Conservation (phyloP, 1,139 yeast genomes). For the Yamadazyma diddensiae region DNA sequence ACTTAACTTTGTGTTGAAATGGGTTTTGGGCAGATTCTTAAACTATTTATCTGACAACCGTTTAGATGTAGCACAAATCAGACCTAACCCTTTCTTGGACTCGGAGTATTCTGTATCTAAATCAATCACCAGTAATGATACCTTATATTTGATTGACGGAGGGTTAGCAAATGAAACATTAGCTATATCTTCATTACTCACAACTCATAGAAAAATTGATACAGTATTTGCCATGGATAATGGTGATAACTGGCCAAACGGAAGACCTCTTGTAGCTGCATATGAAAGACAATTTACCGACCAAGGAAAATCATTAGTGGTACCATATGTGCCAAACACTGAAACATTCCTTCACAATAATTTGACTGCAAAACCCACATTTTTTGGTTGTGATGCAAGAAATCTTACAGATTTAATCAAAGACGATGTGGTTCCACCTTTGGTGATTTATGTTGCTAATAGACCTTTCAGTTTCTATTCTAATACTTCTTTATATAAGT, state of each 20-base stretch:
- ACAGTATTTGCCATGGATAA: conserved; percentile 38
- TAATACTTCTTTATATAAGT: conserved; percentile 35
- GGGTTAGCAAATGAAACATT: conserved; percentile 40
- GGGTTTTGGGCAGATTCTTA: conserved; percentile 44
- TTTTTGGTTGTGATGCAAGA: conserved; percentile 43
- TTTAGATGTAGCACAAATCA: conserved; percentile 39
- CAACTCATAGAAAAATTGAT: conserved; percentile 35
- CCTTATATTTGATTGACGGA: conserved; percentile 41
- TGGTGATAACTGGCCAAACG: conserved; percentile 41
- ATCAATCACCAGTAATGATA: conserved; percentile 27
- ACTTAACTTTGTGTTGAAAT: conserved; percentile 46
- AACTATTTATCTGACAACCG: conserved; percentile 37
- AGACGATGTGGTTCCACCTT: conserved; percentile 35
- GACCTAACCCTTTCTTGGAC: conserved; percentile 51
- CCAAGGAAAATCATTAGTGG: conserved; percentile 26
- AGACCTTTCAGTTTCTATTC: conserved; percentile 38
- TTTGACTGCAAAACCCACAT: conserved; percentile 42
- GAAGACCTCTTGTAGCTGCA: conserved; percentile 31
- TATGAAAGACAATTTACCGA: conserved; percentile 31
- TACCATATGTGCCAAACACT: conserved; percentile 39
- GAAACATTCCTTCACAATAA: conserved; percentile 30
- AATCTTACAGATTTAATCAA: conserved; percentile 34
- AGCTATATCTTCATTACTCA: conserved; percentile 35
- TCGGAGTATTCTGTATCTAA: conserved; percentile 36
- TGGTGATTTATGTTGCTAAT: conserved; percentile 39